Conservation (phyloP, 1,284 basidiomycete species). For the Malassezia obtusa region DNA sequence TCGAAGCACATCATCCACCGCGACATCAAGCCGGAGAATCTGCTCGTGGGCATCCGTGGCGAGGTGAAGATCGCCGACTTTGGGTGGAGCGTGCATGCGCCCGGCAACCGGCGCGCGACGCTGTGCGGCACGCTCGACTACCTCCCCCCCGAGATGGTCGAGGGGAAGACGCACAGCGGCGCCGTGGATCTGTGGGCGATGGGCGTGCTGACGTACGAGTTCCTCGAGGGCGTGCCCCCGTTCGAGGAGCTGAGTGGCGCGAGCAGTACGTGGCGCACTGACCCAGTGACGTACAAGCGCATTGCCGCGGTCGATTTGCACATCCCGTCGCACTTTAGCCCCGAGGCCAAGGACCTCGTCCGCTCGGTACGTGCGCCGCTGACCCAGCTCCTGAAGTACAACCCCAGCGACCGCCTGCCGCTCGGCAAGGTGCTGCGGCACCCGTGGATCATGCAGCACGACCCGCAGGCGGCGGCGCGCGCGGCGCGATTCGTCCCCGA, state of each 20-base stretch:
- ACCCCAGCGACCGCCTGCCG: slow-evolving; percentile 71
- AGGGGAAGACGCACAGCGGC: slow-evolving; percentile 72
- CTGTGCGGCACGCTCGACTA: slow-evolving; percentile 94
- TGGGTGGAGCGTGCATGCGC: slow-evolving; percentile 97
- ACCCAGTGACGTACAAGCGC: slow-evolving; percentile 30
- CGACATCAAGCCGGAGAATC: slow-evolving; percentile 97
- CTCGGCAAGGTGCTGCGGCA: slow-evolving; percentile 71
- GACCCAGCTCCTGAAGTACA: slow-evolving; percentile 69
- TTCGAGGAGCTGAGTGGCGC: slow-evolving; percentile 70
- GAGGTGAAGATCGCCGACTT: slow-evolving; percentile 98
- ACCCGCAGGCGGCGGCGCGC: slow-evolving; percentile 36
- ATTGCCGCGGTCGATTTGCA: slow-evolving; percentile 37
- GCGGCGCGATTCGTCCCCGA: slow-evolving; percentile 18
- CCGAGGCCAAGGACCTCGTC: slow-evolving; percentile 32
- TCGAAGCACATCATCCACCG: slow-evolving; percentile 95
- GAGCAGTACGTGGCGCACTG: slow-evolving; percentile 53
- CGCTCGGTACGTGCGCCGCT: slow-evolving; percentile 19
- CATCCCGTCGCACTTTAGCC: slow-evolving; percentile 32
- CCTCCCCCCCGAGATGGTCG: slow-evolving; percentile 96
- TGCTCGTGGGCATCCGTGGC: slow-evolving; percentile 85
- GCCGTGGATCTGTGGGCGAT: slow-evolving; percentile 94
- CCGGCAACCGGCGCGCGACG: slow-evolving; percentile 74
- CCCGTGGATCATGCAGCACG: slow-evolving; percentile 83
- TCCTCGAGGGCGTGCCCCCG: slow-evolving; percentile 79
- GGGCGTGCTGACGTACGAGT: slow-evolving; percentile 91